Evolutionary conservation across 495 filamentous ascomycete species (phyloP), one percentile per base, ranked within the genome.

Genomic region (Bryoglossum gracile): DNA sequence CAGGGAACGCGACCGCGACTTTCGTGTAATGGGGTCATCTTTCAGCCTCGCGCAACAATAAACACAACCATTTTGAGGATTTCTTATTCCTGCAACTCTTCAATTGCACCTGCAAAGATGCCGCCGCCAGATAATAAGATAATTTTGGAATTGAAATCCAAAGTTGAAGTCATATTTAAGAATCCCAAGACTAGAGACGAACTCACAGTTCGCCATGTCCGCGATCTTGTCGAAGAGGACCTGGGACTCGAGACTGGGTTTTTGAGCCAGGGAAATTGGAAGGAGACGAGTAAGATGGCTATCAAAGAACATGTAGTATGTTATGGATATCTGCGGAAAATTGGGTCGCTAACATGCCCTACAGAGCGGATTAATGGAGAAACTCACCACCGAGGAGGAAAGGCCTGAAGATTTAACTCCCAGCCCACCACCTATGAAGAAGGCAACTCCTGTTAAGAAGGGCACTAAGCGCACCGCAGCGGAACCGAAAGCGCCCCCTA

Each of bases 171-270:
- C n/a, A n/a, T n/a, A n/a, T n/a, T n/a, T n/a, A n/a, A n/a, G n/a
- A 73, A 42, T 55, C 68, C n/a, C 3, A 9, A 2, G 75, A 76
- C 9, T 10, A 64, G 71, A 41, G 77, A 84, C 26, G 62, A 78
- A n/a, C 68, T 95, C 26, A 89, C 89, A 0, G 77, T 94, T 58
- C 90, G 87, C 49, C 70, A 73, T 35, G 78, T 87, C 35, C 84
- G 91, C 30, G 68, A 77, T 26, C 69, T 70, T 1, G 82, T 77
- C 2, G 88, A 91, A 57, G 65, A 80, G 54, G 61, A 81, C 35
- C 63, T 89, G 5, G 71, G 65, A 21, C 74, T 98, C 1, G 72
- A 75, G 2, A 67, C 75, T 3, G 85, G 77, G 0, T 95, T 86
- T 57, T 81, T 94, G 58, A 86, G 81, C 55, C 64, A 76, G 34